Base-by-base conservation (phyloP, 179 eudicot species). In the Camellia oleifera region DNA sequence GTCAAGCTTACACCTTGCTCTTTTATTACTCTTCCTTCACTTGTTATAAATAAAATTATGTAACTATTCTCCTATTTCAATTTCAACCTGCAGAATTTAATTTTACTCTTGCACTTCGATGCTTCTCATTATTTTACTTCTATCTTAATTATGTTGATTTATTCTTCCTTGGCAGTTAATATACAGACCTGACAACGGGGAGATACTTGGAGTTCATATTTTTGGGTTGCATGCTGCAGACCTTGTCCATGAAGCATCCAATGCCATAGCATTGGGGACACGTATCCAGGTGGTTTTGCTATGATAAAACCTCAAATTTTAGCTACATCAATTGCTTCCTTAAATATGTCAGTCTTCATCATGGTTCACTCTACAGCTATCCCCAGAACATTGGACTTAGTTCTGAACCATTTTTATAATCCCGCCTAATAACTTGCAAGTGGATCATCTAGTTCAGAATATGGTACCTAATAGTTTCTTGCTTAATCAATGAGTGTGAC, bases 191-290 rank as follows among this genome's bases (percentile, higher is more conserved):
- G 97, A 94, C 88, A 91, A 81, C 67, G 98, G 97, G 57, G 98
- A 92, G 87, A 94, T 94, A 82, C 97, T 94, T 77, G 98, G 97
- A 64, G 98, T 92, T 78, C 98, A 94, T 82, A 94, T 92, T 32
- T 94, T 94, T 81, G 97, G 98, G 72, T 72, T 94, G 72, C 97
- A 94, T 87, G 95, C 95, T 74, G 93, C 97, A 17, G 98, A 92
- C 74, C 97, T 94, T 80, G 90, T 94, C 77, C 95, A 91, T 68
- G 98, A 93, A 91, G 98, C 96, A 84, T 93, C 98, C 48, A 93
- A 93, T 83, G 98, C 94, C 78, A 87, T 93, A 52, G 95, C 97
- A 54, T 56, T 92, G 93, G 97, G 92, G 72, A 92, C 93, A 76
- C 87, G 84, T 71, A 87, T 94, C 61, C 97, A 92, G 91, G 97